phyloP scores from a whole-genome alignment of 768 basidiomycete species.

The Calocera cornea region DNA sequence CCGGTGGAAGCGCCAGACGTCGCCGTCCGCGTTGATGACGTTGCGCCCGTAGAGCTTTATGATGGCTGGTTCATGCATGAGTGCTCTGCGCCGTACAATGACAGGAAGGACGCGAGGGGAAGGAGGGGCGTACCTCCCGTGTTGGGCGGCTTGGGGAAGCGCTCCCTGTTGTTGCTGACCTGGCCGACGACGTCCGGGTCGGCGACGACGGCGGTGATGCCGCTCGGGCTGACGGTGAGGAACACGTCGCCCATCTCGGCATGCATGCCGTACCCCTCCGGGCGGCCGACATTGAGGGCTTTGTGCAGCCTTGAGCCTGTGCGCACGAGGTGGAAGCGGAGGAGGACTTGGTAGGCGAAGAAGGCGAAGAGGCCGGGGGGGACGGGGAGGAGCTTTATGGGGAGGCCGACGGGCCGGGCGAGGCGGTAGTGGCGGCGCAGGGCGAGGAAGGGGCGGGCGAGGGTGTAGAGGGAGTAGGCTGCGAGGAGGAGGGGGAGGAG shows the following conservation, averaged over 20 bases:
- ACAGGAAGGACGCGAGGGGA: neutral
- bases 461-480: conserved; percentile 1
- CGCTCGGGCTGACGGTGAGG: conserved; percentile 3
- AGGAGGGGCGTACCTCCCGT: conserved; percentile 4
- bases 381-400: conserved; percentile 7
- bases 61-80: too few species aligned
- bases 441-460: conserved; percentile 2
- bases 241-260: conserved; percentile 8
- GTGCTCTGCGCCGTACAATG: too few species aligned
- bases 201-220: neutral
- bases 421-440: neutral
- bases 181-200: conserved; percentile 5
- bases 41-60: conserved; percentile 9
- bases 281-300: conserved; percentile 7
- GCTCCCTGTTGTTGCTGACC: neutral
- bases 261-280: conserved; percentile 8
- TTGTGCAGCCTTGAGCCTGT: neutral
- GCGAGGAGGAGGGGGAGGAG: conserved; percentile 1
- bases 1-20: conserved; percentile 5
- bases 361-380: conserved; percentile 8
- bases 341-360: conserved; percentile 2
- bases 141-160: conserved; percentile 9
- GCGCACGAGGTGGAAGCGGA: neutral
- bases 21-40: conserved; percentile 9
- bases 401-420: conserved; percentile 5